A percentile compares a stretch with the other conserved stretches of the same genome.
Evolutionary conservation across 352 stramenopile species (phyloP).

Genomic region (Globisporangium emineosum): DNA sequence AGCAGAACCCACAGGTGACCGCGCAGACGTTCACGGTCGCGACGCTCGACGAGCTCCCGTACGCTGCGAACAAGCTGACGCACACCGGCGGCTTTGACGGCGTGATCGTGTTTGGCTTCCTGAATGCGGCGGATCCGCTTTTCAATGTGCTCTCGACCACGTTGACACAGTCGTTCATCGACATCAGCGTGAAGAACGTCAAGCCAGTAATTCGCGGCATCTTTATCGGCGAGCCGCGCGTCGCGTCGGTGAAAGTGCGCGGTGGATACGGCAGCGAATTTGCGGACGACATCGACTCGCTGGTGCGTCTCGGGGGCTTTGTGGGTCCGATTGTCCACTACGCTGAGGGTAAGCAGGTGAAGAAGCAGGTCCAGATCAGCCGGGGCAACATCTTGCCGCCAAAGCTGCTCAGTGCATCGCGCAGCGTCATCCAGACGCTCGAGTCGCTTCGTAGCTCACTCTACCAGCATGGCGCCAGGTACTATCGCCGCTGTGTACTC

Average conservation of each 20-base stretch:
- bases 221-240: slow-evolving; percentile 70
- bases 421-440: slow-evolving; percentile 56
- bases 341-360: slow-evolving; percentile 29
- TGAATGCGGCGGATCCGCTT: slow-evolving; percentile 63
- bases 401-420: slow-evolving; percentile 52
- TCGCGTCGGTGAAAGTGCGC: slow-evolving; percentile 73
- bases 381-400: slow-evolving; percentile 69
- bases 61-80: slow-evolving; percentile 80
- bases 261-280: slow-evolving; percentile 69
- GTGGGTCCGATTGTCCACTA: slow-evolving; percentile 16
- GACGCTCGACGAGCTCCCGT: slow-evolving; percentile 75
- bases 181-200: slow-evolving; percentile 80
- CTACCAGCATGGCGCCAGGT: slow-evolving; percentile 74
- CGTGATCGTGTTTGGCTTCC: slow-evolving; percentile 78
- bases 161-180: slow-evolving; percentile 73
- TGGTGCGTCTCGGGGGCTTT: slow-evolving; percentile 56
- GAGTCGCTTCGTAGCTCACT: slow-evolving; percentile 63
- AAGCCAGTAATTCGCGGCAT: slow-evolving; percentile 74
- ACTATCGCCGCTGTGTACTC: no score
- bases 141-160: slow-evolving; percentile 56
- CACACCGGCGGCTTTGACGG: slow-evolving; percentile 63
- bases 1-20: slow-evolving; percentile 28
- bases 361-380: slow-evolving; percentile 60
- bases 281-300: slow-evolving; percentile 47
- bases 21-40: slow-evolving; percentile 72